Evolutionary conservation across 2,329 filamentous ascomycete genomes (phyloP), one percentile per base, ranked within the genome.

Genomic region (Hysterium pulicare): DNA sequence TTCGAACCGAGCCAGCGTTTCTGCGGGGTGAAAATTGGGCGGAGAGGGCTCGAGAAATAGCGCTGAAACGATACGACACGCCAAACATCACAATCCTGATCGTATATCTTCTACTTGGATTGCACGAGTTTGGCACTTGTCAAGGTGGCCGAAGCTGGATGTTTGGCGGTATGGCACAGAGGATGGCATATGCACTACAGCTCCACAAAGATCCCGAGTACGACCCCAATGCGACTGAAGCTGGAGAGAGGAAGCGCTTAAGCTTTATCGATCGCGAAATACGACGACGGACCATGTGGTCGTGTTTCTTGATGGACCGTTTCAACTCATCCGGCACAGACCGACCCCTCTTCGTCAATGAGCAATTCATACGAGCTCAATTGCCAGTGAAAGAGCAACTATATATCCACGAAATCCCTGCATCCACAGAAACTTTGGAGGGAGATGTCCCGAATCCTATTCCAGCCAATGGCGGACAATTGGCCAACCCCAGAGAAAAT

Each of bases 251-350:
- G 10, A 76, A 77, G 2, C 81, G 85, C 48, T 77, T 93, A 40
- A 95, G 89, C 61, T 93, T 93, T 54, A 89, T 90, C 13, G 93
- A 97, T 64, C 84, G 89, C 21, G 93, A 98, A 64, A 96, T 97
- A 41, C 80, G 93, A 46, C 76, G 93, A 53, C 81, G 93, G 43
- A 93, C 90, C 2, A 97, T 98, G 91, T 98, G 93, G 93, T 87
- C 90, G 10, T 97, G 91, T 62, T 95, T 95, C 59, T 68, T 96
- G 43, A 96, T 97, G 90, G 93, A 98, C 63, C 83, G 91, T 0
- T 96, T 96, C 73, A 96, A 94, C 67, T 96, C 91, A 0, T 96
- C 90, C 1, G 91, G 93, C 2, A 94, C 89, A 2, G 90, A 96
- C 57, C 79, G 91, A 28, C 93, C 93, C 16, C 87, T 89, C 40